Evolutionary conservation across 495 filamentous ascomycete genomes (phyloP).

Genomic region (Xylaria castorea): DNA sequence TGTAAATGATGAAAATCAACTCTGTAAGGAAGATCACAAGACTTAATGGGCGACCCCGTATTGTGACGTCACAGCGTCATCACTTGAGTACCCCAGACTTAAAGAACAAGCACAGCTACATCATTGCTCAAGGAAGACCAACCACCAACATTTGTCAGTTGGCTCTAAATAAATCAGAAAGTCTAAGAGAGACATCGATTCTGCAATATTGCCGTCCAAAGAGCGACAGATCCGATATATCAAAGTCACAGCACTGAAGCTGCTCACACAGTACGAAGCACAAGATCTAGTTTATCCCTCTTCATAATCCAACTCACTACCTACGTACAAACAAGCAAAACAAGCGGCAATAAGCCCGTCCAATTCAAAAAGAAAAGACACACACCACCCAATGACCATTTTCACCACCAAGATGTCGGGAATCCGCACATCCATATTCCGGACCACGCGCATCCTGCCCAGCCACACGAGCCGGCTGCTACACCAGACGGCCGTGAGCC

Average conservation of each 20-base stretch:
- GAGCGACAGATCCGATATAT: background rate
- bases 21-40: too few relatives aligned
- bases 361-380: background rate
- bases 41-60: background rate
- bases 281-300: background rate
- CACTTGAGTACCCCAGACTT: background rate
- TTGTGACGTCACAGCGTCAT: slow-evolving; percentile 27
- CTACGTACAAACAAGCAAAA: background rate
- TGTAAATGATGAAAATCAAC: background rate
- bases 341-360: background rate
- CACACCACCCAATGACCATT: background rate
- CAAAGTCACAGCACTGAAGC: background rate
- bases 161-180: background rate
- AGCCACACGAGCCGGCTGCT: slow-evolving; percentile 28
- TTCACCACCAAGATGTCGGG: background rate
- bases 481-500: slow-evolving; percentile 33
- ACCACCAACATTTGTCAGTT: background rate
- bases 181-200: background rate
- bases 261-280: background rate
- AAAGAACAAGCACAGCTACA: slow-evolving; percentile 3
- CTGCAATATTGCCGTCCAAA: background rate
- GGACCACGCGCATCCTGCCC: slow-evolving; percentile 21
- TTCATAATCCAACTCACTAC: background rate
- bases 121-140: slow-evolving; percentile 2
- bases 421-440: slow-evolving; percentile 34